phyloP scores from a whole-genome alignment of 2,329 filamentous ascomycete species.

The Pseudogymnoascus sp. region DNA sequence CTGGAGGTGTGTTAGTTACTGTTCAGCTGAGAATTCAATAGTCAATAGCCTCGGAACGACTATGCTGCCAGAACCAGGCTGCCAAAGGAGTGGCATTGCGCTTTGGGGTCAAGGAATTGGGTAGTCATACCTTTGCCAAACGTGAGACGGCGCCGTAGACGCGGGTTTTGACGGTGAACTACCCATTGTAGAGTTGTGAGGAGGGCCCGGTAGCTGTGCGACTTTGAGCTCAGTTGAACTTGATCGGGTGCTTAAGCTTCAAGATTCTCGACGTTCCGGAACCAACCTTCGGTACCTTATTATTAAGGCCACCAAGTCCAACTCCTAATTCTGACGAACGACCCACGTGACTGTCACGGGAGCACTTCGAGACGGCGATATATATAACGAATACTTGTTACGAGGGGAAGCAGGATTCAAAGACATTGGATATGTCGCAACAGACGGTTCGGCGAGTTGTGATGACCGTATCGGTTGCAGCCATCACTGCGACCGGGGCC shows the following conservation, averaged over 20 bases:
- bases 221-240: constrained; percentile 1
- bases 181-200: constrained; percentile 12
- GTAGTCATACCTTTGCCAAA: constrained; percentile 12
- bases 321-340: not conserved
- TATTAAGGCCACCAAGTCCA: not conserved
- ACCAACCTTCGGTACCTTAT: not conserved
- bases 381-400: not conserved
- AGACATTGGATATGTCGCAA: not conserved
- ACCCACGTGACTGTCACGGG: not conserved
- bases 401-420: not conserved
- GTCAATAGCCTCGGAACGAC: not conserved
- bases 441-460: constrained; percentile 41
- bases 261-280: constrained; percentile 2
- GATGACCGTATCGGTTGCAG: constrained; percentile 46
- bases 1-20: constrained; percentile 30
- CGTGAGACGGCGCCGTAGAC: constrained; percentile 8
- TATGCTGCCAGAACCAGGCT: not conserved
- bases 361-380: not conserved
- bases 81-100: not conserved
- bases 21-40: not conserved
- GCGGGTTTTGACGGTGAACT: constrained; percentile 10
- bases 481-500: constrained; percentile 49
- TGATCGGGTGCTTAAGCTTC: constrained; percentile 5
- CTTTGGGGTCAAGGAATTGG: not conserved
- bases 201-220: constrained; percentile 11